Evolutionary conservation across 768 basidiomycete species (phyloP), one percentile per base, ranked within the genome.

Genomic region (Galerina marginata): DNA sequence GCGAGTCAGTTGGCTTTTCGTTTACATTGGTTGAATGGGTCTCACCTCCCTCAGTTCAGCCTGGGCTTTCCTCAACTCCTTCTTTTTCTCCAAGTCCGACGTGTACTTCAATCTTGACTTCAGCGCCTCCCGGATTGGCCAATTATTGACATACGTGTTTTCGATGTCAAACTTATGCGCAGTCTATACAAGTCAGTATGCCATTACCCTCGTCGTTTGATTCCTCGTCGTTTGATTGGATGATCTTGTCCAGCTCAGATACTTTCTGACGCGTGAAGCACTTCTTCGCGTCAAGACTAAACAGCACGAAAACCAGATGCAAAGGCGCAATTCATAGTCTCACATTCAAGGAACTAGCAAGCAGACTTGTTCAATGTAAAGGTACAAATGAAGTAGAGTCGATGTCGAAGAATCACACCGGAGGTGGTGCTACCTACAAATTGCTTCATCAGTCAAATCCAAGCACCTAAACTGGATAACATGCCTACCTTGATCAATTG

Each of bases 51-150:
- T 48, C 6, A 48, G 46, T n/a, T n/a, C 23, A 6, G 6, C 23
- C 20, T 48, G 11, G 15, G 38, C 25, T 12, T 40, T 39, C n/a
- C 51, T 40, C 37, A 10, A 11, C 12, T 11, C 51, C 51, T 53
- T 53, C 33, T 40, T 53, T 29, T 53, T 53, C 10, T 38, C 15
- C 15, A 23, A 15, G n/a, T 55, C 39, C 12, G 54, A 42, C 7
- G 54, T 55, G 7, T 42, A 43, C 20, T 55, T 55, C 16, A 55
- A 40, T 6, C 54, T 14, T n/a, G 16, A 11, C 54, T 55, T 55
- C 40, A 55, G 29, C 16, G 40, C 54, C 40, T 55, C 54, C 15
- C 54, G 39, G 12, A 55, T 55, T 12, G 54, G 54, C 54, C 54
- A 55, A 23, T 55, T 33, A 3, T 55, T 55, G 7, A 16, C 42